Percentiles rank a stretch among this genome's conserved stretches.
Evolutionary conservation across 2,329 filamentous ascomycete species (phyloP).

Genomic region (Sporothrix mexicana): DNA sequence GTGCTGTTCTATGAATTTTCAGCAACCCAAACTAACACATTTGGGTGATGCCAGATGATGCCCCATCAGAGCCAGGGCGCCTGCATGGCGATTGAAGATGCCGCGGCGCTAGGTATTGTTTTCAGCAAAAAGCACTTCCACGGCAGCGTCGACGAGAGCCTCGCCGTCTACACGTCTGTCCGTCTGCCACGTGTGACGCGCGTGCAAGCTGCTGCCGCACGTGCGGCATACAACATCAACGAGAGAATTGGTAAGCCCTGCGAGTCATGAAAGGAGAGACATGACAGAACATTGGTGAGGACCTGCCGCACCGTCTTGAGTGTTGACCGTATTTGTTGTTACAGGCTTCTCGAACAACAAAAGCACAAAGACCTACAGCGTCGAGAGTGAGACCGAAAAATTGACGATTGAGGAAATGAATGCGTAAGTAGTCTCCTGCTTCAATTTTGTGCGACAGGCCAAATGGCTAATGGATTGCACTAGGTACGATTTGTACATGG

Average conservation of each 20-base stretch:
- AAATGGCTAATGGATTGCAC: too few relatives aligned
- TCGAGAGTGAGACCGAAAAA: conserved; percentile 65
- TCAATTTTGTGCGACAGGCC: too few relatives aligned
- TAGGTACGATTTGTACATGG: too few relatives aligned
- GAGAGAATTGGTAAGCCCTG: conserved; percentile 67
- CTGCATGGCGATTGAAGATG: conserved; percentile 72
- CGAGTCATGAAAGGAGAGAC: too few relatives aligned
- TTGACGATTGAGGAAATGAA: conserved; percentile 75
- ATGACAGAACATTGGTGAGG: too few relatives aligned
- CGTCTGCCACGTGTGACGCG: conserved; percentile 60
- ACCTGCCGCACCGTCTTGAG: too few relatives aligned
- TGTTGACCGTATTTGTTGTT: too few relatives aligned
- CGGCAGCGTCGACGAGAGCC: conserved; percentile 55
- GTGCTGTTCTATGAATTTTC: too few relatives aligned
- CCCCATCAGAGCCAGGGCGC: conserved; percentile 69
- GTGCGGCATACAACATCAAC: conserved; percentile 66
- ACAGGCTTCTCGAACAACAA: conserved; percentile 69
- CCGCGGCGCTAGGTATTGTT: conserved; percentile 65
- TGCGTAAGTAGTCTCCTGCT: too few relatives aligned
- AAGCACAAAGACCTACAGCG: conserved; percentile 61
- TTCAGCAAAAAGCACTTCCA: conserved; percentile 57
- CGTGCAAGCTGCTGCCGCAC: conserved; percentile 63
- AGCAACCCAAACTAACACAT: too few relatives aligned
- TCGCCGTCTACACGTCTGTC: conserved; percentile 59
- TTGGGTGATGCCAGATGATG: conserved; percentile 41